Base-by-base conservation (phyloP, 768 basidiomycete genomes). In the Candolleomyces aberdarensis region DNA sequence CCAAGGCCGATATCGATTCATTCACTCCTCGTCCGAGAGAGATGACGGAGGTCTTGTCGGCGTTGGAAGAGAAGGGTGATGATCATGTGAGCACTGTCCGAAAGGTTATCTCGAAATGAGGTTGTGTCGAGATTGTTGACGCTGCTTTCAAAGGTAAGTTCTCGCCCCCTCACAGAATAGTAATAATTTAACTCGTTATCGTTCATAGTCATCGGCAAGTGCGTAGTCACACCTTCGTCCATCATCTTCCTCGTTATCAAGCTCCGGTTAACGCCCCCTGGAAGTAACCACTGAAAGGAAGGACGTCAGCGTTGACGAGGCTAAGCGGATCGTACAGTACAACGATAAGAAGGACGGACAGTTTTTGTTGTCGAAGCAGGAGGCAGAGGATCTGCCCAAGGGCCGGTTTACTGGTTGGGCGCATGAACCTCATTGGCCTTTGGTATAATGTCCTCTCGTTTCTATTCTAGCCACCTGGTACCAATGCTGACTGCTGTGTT, bases 391-490 rank as follows among this genome's bases (percentile, higher is more conserved):
- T 55, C 64, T 86, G n/a, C 72, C 77, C n/a, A 75, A 76, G 22
- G 69, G 68, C n/a, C 64, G 72, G 53, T 64, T 75, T 10, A 76
- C 76, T 56, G 85, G 81, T 29, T 86, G 77, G 61, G 94, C 90
- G n/a, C 96, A 99, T 70, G 92, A 96, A 7, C 96, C 96, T 5
- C 82, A 84, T 68, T 98, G 94, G 94, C 94, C 96, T 60, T 84
- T 81, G 92, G 81, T 87, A 58, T n/a, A n/a, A n/a, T n/a, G n/a
- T n/a, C n/a, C n/a, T n/a, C n/a, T n/a, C n/a, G n/a, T n/a, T n/a
- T n/a, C n/a, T n/a, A n/a, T n/a, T n/a, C n/a, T n/a, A n/a, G n/a
- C n/a, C n/a, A n/a, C n/a, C n/a, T n/a, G n/a, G n/a, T n/a, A n/a
- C n/a, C n/a, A n/a, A n/a, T n/a, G n/a, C n/a, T n/a, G n/a, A n/a